Conservation (phyloP, 1,284 basidiomycete genomes). For the Marasmius tenuissimus region DNA sequence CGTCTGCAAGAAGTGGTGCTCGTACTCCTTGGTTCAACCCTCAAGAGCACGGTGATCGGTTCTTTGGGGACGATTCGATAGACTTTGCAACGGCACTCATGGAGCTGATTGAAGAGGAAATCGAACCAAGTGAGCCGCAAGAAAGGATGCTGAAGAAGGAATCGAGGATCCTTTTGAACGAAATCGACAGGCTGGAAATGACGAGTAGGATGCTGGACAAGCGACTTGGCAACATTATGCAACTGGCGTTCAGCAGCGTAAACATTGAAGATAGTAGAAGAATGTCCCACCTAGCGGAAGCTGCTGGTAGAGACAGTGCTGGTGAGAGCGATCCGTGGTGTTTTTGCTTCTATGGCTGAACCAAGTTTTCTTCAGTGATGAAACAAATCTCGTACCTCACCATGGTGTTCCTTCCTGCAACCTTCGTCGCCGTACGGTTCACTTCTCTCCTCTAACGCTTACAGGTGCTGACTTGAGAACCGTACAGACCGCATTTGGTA, state of each 20-base stretch:
- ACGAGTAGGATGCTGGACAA: constrained; percentile 43
- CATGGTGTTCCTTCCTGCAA: constrained; percentile 57
- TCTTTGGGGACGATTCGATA: background rate
- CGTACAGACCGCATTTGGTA: constrained; percentile 39
- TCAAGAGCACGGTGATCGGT: background rate
- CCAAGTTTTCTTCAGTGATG: constrained; percentile 34
- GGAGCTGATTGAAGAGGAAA: constrained; percentile 18
- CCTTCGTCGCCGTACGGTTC: constrained; percentile 43
- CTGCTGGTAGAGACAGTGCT: constrained; percentile 22
- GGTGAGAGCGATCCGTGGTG: constrained; percentile 8
- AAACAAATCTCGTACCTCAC: constrained; percentile 57
- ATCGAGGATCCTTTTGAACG: constrained; percentile 40
- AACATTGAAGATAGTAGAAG: constrained; percentile 48
- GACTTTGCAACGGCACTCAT: constrained; percentile 8
- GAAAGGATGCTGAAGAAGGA: constrained; percentile 38
- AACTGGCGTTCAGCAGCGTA: constrained; percentile 49
- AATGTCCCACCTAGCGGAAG: constrained; percentile 48
- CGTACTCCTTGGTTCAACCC: background rate
- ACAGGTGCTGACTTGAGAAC: background rate
- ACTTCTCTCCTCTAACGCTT: background rate
- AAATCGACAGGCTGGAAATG: constrained; percentile 46
- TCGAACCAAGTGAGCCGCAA: constrained; percentile 13
- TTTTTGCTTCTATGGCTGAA: constrained; percentile 1
- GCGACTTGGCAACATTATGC: constrained; percentile 53
- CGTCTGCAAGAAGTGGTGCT: background rate